Base-by-base conservation (phyloP, 2,329 filamentous ascomycete species). In the Ceratocystis papillata region DNA sequence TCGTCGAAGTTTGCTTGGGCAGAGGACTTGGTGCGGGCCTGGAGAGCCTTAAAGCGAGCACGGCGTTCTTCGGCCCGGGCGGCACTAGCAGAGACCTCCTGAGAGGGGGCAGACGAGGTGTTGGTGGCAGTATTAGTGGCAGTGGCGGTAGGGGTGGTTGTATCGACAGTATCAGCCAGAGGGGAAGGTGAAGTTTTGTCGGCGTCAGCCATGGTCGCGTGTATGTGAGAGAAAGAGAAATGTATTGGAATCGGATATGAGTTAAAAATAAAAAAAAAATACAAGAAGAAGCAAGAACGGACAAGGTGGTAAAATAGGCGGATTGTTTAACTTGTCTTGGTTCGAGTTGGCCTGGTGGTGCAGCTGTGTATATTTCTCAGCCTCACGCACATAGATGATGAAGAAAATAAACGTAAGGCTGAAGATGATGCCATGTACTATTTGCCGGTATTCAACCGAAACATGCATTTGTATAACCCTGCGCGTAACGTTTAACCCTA, bases 31-130 rank as follows among this genome's bases (percentile, higher is more conserved):
- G 88, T 87, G 71, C 90, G 87, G 30, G 88, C 88, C 76, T 95
- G 86, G 17, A 96, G 84, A 2, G 89, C 88, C 74, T 91, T 92
- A 80, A 96, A 96, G 70, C 89, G 86, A 62, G 89, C 89, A 75
- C 86, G 79, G 66, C 90, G 85, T 65, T 92, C 87, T 70, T 84
- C 78, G 37, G 82, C 78, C 71, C 82, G 81, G 33, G 74, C 70
- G 20, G 76, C 72, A n/a, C 77, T 75, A 6, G 62, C 33, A 28
- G 61, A 41, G 33, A 67, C 25, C 41, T 44, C 53, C 65, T 17
- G 69, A 61, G 45, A 71, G 50, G 46, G 69, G 12, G 37, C 33
- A 37, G 67, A 17, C 25, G 66, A 45, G 46, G 64, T 17, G 25
- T 59, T 20, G 45, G 50, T 20, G 44, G 66, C 20, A n/a, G 53